Percentiles rank a stretch among this genome's conserved stretches.
These are phyloP conservation scores for Linum trigynum DNA, from an alignment of 345 rosid species.

Conservation along the genomic window DNA sequence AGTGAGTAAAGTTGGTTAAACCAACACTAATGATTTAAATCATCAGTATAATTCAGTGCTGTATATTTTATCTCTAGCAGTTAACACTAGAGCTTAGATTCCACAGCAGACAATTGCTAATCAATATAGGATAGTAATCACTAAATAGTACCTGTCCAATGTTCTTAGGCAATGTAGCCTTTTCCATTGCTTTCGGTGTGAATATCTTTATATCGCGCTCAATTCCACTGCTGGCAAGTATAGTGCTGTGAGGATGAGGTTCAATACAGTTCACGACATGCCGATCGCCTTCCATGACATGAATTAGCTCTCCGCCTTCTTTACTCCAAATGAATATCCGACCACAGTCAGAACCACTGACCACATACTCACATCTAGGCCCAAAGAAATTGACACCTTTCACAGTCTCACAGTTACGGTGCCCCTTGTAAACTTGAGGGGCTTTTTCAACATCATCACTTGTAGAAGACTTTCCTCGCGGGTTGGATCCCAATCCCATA, in stretches of 20 bases:
- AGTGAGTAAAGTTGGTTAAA: neutral
- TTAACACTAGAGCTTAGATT: neutral
- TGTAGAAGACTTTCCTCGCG: constrained; percentile 23
- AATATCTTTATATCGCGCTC: constrained; percentile 81
- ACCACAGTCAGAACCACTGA: constrained; percentile 96
- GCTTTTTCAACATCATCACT: constrained; percentile 17
- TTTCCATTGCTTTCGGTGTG: constrained; percentile 63
- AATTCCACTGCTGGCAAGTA: constrained; percentile 81
- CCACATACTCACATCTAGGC: constrained; percentile 79
- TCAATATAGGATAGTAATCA: neutral
- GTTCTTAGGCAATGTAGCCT: constrained; percentile 54
- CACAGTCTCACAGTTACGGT: constrained; percentile 59
- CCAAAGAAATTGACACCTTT: constrained; percentile 87
- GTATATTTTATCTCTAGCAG: neutral
- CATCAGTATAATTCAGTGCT: neutral
- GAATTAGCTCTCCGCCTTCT: constrained; percentile 62
- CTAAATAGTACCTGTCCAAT: constrained; percentile 51
- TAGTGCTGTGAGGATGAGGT: constrained; percentile 63
- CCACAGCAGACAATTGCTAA: neutral
- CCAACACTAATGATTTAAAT: too few species aligned
- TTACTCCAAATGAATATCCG: constrained; percentile 88
- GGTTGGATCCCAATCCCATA: constrained; percentile 75
- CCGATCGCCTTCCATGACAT: constrained; percentile 72
- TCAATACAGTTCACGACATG: constrained; percentile 74
- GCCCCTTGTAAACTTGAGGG: constrained; percentile 74